Evolutionary conservation across 2,329 filamentous ascomycete genomes (phyloP).

Genomic region (Annulohypoxylon truncatum): DNA sequence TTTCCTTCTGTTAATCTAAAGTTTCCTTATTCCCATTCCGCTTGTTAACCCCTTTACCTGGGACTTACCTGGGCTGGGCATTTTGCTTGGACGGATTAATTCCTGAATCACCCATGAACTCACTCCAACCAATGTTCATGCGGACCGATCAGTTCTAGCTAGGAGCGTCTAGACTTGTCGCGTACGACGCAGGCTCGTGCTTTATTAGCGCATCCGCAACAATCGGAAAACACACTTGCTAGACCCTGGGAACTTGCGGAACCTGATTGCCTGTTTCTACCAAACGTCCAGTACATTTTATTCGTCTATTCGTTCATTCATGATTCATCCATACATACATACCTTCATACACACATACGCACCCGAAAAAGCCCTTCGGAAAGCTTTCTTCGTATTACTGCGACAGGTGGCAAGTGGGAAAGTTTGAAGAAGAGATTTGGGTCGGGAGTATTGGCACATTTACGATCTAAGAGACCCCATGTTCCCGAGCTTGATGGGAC

Average conservation of each 20-base stretch:
- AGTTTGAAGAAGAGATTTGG: neutral
- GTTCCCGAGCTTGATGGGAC: slow-evolving; percentile 28
- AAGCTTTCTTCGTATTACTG: slow-evolving; percentile 15
- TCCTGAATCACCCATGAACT: slow-evolving; percentile 20
- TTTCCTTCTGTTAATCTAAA: slow-evolving; percentile 10
- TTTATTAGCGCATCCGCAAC: slow-evolving; percentile 33
- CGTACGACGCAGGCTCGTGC: slow-evolving; percentile 22
- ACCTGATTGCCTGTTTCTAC: neutral
- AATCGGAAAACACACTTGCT: slow-evolving; percentile 11
- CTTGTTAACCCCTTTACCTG: neutral
- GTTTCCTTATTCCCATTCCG: neutral
- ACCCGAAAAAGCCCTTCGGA: neutral
- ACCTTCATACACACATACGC: neutral
- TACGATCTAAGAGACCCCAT: slow-evolving; percentile 16
- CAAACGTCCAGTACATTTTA: neutral
- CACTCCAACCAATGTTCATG: slow-evolving; percentile 23
- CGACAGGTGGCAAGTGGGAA: neutral
- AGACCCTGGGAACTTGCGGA: neutral
- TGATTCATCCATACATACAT: neutral
- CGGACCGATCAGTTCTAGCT: slow-evolving; percentile 33
- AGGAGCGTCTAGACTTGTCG: slow-evolving; percentile 30
- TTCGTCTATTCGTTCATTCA: neutral
- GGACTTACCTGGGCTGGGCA: neutral
- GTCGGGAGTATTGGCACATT: slow-evolving; percentile 11
- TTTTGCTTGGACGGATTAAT: neutral